A percentile compares a stretch with the other conserved stretches of the same genome.
Evolutionary conservation across 1,284 basidiomycete genomes (phyloP).

Genomic region (Pisolithus thermaeus): DNA sequence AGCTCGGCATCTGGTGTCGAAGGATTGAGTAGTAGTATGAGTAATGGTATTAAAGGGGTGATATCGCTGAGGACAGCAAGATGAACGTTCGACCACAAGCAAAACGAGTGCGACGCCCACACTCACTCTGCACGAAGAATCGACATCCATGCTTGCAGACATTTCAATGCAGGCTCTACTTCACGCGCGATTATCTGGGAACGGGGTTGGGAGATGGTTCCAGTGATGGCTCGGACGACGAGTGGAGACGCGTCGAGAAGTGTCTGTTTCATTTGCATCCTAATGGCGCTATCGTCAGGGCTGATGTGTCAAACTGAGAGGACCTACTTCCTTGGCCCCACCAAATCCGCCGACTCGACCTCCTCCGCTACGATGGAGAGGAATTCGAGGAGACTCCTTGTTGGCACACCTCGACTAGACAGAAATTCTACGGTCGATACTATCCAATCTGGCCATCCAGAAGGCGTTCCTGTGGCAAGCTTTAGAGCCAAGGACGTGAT

Average conservation of each 20-base stretch:
- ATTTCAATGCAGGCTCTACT: slow-evolving; percentile 66
- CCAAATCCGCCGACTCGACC: slow-evolving; percentile 64
- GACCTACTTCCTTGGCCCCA: slow-evolving; percentile 64
- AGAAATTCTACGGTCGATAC: slow-evolving; percentile 51
- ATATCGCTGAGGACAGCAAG: slow-evolving; percentile 41
- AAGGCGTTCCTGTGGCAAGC: slow-evolving; percentile 47
- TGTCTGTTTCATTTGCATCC: slow-evolving; percentile 57
- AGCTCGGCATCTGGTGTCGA: slow-evolving; percentile 23
- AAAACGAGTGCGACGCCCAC: neutral
- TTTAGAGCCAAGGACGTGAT: slow-evolving; percentile 72
- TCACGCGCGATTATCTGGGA: slow-evolving; percentile 32
- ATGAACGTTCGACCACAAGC: neutral
- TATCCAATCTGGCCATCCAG: slow-evolving; percentile 72
- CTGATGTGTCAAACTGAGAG: too few species aligned
- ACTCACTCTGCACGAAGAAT: slow-evolving; percentile 62
- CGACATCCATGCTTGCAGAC: slow-evolving; percentile 77
- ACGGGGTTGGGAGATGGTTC: slow-evolving; percentile 39
- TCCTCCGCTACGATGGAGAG: slow-evolving; percentile 83
- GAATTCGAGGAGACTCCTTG: slow-evolving; percentile 68
- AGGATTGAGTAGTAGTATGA: slow-evolving; percentile 57
- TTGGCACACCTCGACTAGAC: slow-evolving; percentile 48
- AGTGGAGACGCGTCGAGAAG: slow-evolving; percentile 61
- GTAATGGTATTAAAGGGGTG: slow-evolving; percentile 54
- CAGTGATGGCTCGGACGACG: slow-evolving; percentile 62
- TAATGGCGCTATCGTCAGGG: slow-evolving; percentile 24